Evolutionary conservation across 768 basidiomycete genomes (phyloP), one percentile per base, ranked within the genome.

Genomic region (Mycena indigotica): DNA sequence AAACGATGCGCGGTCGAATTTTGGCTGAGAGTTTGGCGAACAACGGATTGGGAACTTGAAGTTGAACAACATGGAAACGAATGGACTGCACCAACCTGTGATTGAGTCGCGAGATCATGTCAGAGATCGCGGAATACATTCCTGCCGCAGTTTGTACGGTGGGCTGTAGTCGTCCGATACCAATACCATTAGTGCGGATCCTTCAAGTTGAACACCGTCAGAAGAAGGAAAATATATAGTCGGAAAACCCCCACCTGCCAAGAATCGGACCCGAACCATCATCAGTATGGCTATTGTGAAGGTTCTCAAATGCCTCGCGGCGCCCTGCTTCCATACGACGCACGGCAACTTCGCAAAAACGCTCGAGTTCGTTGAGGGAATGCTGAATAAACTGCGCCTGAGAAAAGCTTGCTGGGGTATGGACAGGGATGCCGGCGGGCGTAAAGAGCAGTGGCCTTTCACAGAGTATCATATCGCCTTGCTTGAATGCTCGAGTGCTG

Each of bases 241-340:
- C n/a, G n/a, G n/a, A n/a, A n/a, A n/a, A n/a, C n/a, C n/a, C n/a
- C n/a, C n/a, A n/a, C n/a, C n/a, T n/a, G 3, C 69, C 69, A 23
- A 65, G 21, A 25, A 73, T 52, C 2, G 70, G 72, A 1, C 72
- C 72, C 29, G 67, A 69, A 5, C 72, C 72, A 51, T 73, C 72
- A 17, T 69, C 62, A 17, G 55, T 61, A 24, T 69, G 68, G 30
- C 53, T 53, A 39, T 70, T 71, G 13, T 50, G 46, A 28, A 76
- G 61, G 16, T 50, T 67, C 52, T 65, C 60, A 28, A 67, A 72
- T 4, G 63, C 65, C 26, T 49, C 55, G 40, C 59, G 55, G n/a
- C 58, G 46, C 17, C 65, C 62, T 5, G 41, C 60, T 16, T 48
- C 5, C 70, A 74, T 64, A 1, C 70, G 61, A 6, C 57, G 44